Evolutionary conservation across 306 rosid species (phyloP).

Genomic region (Vicia faba): DNA sequence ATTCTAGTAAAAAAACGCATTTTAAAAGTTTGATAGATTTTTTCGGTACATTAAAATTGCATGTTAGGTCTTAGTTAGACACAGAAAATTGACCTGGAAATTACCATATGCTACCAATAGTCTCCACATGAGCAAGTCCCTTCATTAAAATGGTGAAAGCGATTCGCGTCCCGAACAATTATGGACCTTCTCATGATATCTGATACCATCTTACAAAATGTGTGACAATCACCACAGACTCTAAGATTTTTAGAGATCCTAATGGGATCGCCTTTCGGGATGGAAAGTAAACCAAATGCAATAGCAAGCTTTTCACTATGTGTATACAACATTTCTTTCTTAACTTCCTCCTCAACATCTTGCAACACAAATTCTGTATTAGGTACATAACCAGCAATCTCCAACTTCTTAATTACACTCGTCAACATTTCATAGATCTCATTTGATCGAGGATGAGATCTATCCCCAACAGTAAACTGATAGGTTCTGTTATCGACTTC

Average conservation of each 20-base stretch:
- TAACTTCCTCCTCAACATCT: constrained; percentile 80
- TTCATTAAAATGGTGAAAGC: constrained; percentile 73
- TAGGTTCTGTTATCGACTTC: constrained; percentile 58
- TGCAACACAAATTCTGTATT: constrained; percentile 68
- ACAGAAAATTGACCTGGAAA: background rate
- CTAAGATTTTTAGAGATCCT: constrained; percentile 78
- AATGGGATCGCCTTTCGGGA: constrained; percentile 50
- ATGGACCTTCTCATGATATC: constrained; percentile 54
- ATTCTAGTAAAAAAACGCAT: too few relatives aligned
- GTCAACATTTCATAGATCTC: constrained; percentile 57
- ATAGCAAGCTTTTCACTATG: constrained; percentile 84
- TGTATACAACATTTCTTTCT: constrained; percentile 59
- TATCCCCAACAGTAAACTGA: constrained; percentile 68
- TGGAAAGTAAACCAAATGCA: constrained; percentile 68
- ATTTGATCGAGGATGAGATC: constrained; percentile 60
- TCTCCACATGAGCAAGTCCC: constrained; percentile 77
- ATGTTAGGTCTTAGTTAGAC: constrained; percentile 1
- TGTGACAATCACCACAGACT: constrained; percentile 85
- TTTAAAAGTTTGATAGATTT: background rate
- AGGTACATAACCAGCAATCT: constrained; percentile 66
- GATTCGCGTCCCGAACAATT: constrained; percentile 66
- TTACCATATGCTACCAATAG: constrained; percentile 58
- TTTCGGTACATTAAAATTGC: constrained; percentile 1
- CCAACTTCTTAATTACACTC: constrained; percentile 56
- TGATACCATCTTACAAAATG: constrained; percentile 69